These are phyloP conservation scores for Lodderomyces jiufengensis DNA, from an alignment of 1,139 yeast species.

Conservation along the genomic window DNA sequence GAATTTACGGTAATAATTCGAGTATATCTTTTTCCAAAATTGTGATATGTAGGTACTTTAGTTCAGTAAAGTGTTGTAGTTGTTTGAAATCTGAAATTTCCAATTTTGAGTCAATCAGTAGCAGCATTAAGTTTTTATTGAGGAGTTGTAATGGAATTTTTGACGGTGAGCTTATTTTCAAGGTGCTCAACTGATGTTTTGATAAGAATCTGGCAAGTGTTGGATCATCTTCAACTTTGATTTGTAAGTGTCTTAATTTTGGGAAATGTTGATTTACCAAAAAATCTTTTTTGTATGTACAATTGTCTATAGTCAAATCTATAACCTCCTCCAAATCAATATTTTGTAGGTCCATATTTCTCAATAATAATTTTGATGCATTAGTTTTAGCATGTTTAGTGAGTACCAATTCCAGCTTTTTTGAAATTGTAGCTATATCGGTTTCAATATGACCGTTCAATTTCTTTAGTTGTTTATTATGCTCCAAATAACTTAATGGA, in stretches of 20 bases:
- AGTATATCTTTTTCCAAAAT: slow-evolving; percentile 10
- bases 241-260: slow-evolving; percentile 3
- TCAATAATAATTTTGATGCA: slow-evolving; percentile 6
- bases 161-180: slow-evolving; percentile 2
- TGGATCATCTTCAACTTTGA: slow-evolving; percentile 7
- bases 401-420: slow-evolving; percentile 2
- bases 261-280: slow-evolving; percentile 5
- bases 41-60: slow-evolving; percentile 14
- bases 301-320: slow-evolving; percentile 12
- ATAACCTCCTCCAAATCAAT: slow-evolving; percentile 5
- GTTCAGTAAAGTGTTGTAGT: slow-evolving; percentile 9
- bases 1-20: slow-evolving; percentile 7
- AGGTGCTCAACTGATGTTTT: slow-evolving; percentile 1
- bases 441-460: slow-evolving; percentile 8
- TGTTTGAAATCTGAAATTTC: slow-evolving; percentile 6
- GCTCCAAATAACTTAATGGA: slow-evolving; percentile 4
- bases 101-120: neutral
- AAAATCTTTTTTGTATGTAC: slow-evolving; percentile 7
- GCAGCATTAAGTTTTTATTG: neutral
- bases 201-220: slow-evolving; percentile 6
- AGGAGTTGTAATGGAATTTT: too few relatives aligned
- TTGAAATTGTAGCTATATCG: neutral
- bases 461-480: slow-evolving; percentile 5
- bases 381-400: slow-evolving; percentile 1
- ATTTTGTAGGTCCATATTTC: slow-evolving; percentile 8